Percentiles rank a stretch among this genome's conserved stretches.
phyloP scores from a whole-genome alignment of 2,329 filamentous ascomycete genomes.

The Hawksworthiomyces lignivorus region DNA sequence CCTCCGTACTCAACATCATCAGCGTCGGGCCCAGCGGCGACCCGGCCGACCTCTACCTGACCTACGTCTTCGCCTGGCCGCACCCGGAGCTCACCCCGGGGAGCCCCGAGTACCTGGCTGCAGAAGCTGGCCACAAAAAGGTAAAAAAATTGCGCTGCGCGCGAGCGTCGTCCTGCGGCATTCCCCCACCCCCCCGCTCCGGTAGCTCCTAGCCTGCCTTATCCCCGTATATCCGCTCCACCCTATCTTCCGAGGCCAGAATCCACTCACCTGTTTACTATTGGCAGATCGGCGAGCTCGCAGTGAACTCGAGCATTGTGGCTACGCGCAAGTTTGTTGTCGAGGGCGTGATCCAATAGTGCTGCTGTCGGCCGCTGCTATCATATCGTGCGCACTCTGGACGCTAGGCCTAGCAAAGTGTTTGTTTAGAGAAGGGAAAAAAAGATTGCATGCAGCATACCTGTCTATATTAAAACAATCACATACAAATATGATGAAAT shows the following conservation, averaged over 20 bases:
- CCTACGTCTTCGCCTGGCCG: slow-evolving; percentile 26
- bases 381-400: no score
- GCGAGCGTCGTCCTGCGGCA: no score
- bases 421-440: no score
- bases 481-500: no score
- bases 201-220: no score
- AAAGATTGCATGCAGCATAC: no score
- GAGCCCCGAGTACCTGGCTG: slow-evolving; percentile 14
- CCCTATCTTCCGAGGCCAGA: no score
- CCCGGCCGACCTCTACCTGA: slow-evolving; percentile 22
- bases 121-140: slow-evolving; percentile 17
- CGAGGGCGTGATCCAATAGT: slow-evolving; percentile 13
- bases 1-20: slow-evolving; percentile 25
- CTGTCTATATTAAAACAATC: no score
- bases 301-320: slow-evolving; percentile 21
- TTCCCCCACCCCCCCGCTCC: no score
- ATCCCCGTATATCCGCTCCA: no score
- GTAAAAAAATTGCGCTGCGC: slow-evolving; percentile 9
- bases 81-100: slow-evolving; percentile 17
- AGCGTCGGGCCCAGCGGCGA: slow-evolving; percentile 17
- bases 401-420: no score
- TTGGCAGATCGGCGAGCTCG: slow-evolving; percentile 19
- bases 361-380: no score
- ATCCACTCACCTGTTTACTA: not conserved
- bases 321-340: slow-evolving; percentile 18